Evolutionary conservation across 441 rosid genomes (phyloP), one percentile per base, ranked within the genome.

Genomic region (Euphorbia celastroides): DNA sequence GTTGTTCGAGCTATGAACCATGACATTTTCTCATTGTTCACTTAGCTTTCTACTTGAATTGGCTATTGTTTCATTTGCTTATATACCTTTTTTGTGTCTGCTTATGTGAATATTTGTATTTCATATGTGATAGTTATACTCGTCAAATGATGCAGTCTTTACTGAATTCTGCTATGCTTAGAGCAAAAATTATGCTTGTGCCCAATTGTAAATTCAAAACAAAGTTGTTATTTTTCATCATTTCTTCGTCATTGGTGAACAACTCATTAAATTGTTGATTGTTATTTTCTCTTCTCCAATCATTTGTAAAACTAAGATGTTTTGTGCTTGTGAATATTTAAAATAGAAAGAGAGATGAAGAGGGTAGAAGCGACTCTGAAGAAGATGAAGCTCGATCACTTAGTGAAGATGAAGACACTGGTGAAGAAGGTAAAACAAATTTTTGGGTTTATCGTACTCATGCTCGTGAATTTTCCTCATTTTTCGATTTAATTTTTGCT

Each of bases 261-360:
- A n/a, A 14, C 57, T 30, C 23, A 5, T 17, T 48, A 31, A 16
- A 5, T 36, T 64, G 42, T 32, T 55, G n/a, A 54, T 57, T 17
- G 12, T 27, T 63, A n/a, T 65, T 55, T 31, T n/a, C n/a, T n/a
- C n/a, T n/a, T n/a, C n/a, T n/a, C n/a, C n/a, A n/a, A n/a, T n/a
- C 16, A 26, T 64, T 28, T 25, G 26, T 32, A 23, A n/a, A 17
- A 46, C 14, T 9, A 12, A 66, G n/a, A 32, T 16, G 48, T 67
- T 20, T 34, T 60, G 44, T 23, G 38, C 7, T 46, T 56, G 14
- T 22, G 30, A 6, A 16, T 23, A n/a, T 42, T 72, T 31, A 59
- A 60, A 11, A 62, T 70, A 84, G 89, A 72, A 76, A 70, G 73
- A 84, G 92, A 73, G 79, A 76, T 60, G 86, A 81, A 77, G 84